Evolutionary conservation across 352 stramenopile genomes (phyloP).

Genomic region (Elongisporangium prolatum): DNA sequence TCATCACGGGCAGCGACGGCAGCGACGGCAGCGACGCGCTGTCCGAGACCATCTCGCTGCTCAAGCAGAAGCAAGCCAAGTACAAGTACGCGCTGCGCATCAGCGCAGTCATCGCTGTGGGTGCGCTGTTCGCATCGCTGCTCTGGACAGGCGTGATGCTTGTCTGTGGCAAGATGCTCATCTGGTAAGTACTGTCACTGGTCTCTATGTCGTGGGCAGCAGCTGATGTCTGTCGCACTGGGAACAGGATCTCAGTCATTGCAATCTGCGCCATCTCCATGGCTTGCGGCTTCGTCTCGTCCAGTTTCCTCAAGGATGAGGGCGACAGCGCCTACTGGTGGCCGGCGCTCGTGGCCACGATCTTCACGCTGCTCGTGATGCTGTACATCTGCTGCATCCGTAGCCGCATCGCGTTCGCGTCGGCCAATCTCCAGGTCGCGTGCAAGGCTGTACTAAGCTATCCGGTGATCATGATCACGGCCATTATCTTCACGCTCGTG

Average conservation of each 20-base stretch:
- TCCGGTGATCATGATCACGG: conserved; percentile 57
- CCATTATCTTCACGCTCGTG: conserved; percentile 66
- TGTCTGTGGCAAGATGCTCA: conserved; percentile 52
- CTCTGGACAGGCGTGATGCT: conserved; percentile 53
- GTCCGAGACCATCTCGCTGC: conserved; percentile 2
- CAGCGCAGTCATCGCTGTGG: conserved; percentile 35
- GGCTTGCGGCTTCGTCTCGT: conserved; percentile 24
- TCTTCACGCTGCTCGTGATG: conserved; percentile 40
- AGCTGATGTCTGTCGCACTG: neutral
- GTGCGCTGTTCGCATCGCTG: conserved; percentile 30
- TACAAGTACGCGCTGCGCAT: conserved; percentile 55
- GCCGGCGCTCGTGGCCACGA: conserved; percentile 29
- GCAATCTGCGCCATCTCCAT: conserved; percentile 36
- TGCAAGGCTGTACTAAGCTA: conserved; percentile 74
- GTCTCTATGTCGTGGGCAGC: neutral
- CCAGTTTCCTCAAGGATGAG: conserved; percentile 35
- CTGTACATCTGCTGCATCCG: conserved; percentile 58
- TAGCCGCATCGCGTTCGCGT: conserved; percentile 63
- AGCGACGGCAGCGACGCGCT: neutral
- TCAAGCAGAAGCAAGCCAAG: conserved; percentile 47
- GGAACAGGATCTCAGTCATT: conserved; percentile 30
- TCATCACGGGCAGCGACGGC: conserved; percentile 1
- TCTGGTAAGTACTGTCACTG: conserved; percentile 24
- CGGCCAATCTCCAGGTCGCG: conserved; percentile 76
- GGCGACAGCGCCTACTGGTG: conserved; percentile 44